Evolutionary conservation across 345 rosid species (phyloP), one percentile per base, ranked within the genome.

Genomic region (Turnera subulata): DNA sequence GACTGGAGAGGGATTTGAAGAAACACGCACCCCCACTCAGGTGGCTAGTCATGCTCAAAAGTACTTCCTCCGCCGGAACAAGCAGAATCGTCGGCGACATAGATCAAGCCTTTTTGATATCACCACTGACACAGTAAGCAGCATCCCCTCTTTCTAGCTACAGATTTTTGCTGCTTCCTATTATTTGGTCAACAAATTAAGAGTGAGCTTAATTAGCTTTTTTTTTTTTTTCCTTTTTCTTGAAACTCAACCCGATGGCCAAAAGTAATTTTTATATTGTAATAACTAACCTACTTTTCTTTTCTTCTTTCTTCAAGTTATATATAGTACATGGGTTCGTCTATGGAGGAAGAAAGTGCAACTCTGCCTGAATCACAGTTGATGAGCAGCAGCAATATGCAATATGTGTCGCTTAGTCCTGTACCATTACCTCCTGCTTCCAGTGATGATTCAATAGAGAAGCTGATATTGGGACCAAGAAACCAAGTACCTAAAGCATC

Each of bases 311-410:
- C n/a, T n/a, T 45, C 13, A 12, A 22, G 42, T 63, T 22, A 25
- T 19, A 10, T 46, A 8, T 76, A 80, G 85, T 74, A 69, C 58
- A 40, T 25, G 44, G 58, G 51, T 47, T 59, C 78, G 4, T 38
- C 77, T 24, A 71, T 75, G 73, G 82, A 79, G 48, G 84, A 80
- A 60, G 76, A 73, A 50, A 61, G 53, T 5, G 37, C 52, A 55
- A 19, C 58, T 17, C 32, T 67, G 1, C 58, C 62, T 7, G 65
- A 21, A 20, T 66, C 48, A 13, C 74, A 54, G 50, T 17, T 25
- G 22, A 23, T 63, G 49, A 61, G 17, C 47, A n/a, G n/a, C n/a
- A 32, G 48, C 47, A 65, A 54, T 46, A 53, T 33, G 29, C 14
- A 32, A 14, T 65, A 80, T 0, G 62, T 54, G 37, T 49, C 58